Percentiles rank a stretch among this genome's conserved stretches.
These are phyloP conservation scores for Gnetum montanum DNA, from an alignment of 75 land plant species.

Conservation along the genomic window DNA sequence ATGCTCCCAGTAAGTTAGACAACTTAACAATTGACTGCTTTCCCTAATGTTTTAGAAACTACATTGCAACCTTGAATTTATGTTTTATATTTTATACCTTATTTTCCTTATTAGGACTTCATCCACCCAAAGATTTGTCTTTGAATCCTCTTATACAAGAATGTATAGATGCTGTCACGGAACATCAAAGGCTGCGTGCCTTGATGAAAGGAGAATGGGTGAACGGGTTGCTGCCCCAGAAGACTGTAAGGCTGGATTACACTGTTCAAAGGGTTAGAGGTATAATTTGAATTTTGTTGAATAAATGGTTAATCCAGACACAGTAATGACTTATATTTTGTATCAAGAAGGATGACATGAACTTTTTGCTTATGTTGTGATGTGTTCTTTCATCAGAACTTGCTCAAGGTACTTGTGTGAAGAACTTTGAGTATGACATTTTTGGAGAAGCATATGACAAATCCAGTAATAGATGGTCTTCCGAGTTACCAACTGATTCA, in stretches of 20 bases:
- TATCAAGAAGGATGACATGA: too few species aligned
- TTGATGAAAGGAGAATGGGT: slow-evolving; percentile 95
- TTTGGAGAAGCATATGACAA: slow-evolving; percentile 71
- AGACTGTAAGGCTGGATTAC: slow-evolving; percentile 73
- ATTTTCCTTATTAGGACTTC: slow-evolving; percentile 35
- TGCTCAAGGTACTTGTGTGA: slow-evolving; percentile 93
- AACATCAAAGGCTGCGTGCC: slow-evolving; percentile 85
- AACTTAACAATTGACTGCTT: too few species aligned
- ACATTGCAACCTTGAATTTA: too few species aligned
- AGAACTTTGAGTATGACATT: slow-evolving; percentile 75
- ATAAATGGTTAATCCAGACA: too few species aligned
- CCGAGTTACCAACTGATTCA: slow-evolving; percentile 43
- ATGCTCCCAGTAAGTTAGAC: too few species aligned
- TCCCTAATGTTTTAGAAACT: too few species aligned
- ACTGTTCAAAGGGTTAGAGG: slow-evolving; percentile 82
- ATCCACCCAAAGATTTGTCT: slow-evolving; percentile 38
- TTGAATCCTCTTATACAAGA: slow-evolving; percentile 65
- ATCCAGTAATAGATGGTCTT: slow-evolving; percentile 59
- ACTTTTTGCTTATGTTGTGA: too few species aligned
- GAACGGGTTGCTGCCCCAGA: slow-evolving; percentile 88
- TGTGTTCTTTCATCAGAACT: too few species aligned
- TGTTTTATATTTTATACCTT: too few species aligned
- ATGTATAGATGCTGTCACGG: slow-evolving; percentile 90
- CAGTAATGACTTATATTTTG: too few species aligned
- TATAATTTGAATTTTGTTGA: too few species aligned